These are phyloP conservation scores for Trametes versicolor DNA, from an alignment of 1,284 basidiomycete species.

Conservation along the genomic window DNA sequence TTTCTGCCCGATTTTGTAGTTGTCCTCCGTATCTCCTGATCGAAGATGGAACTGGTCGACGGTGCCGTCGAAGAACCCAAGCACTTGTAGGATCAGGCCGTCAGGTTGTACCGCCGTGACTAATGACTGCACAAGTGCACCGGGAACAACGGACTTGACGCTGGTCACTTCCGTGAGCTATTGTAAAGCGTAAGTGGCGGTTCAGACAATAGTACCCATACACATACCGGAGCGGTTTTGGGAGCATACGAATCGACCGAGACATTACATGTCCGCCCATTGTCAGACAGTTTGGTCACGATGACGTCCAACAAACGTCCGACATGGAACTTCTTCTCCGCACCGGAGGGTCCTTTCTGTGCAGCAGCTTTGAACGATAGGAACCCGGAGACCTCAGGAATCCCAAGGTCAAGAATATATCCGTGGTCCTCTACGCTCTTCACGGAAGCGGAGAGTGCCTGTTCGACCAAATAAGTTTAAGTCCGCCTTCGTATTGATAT, in stretches of 20 bases:
- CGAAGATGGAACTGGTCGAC: conserved; percentile 87
- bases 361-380: conserved; percentile 77
- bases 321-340: conserved; percentile 59
- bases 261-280: conserved; percentile 77
- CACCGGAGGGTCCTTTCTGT: conserved; percentile 51
- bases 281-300: conserved; percentile 72
- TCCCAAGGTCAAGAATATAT: conserved; percentile 89
- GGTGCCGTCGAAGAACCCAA: conserved; percentile 95
- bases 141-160: conserved; percentile 88
- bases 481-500: conserved; percentile 20
- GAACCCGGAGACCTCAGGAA: conserved; percentile 82
- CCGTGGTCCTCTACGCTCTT: conserved; percentile 95
- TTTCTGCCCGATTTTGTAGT: conserved; percentile 86
- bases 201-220: too few relatives aligned
- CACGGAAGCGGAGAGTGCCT: conserved; percentile 83
- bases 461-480: conserved; percentile 26
- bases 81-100: conserved; percentile 91
- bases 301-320: conserved; percentile 76
- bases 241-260: conserved; percentile 59
- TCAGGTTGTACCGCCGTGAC: conserved; percentile 83
- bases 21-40: conserved; percentile 55
- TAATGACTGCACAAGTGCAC: conserved; percentile 85
- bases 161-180: conserved; percentile 80
- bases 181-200: conserved; percentile 13
- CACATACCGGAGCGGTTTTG: conserved; percentile 59